Evolutionary conservation across 169 alveolate species (phyloP).

Genomic region (Plasmodium cynomolgi): DNA sequence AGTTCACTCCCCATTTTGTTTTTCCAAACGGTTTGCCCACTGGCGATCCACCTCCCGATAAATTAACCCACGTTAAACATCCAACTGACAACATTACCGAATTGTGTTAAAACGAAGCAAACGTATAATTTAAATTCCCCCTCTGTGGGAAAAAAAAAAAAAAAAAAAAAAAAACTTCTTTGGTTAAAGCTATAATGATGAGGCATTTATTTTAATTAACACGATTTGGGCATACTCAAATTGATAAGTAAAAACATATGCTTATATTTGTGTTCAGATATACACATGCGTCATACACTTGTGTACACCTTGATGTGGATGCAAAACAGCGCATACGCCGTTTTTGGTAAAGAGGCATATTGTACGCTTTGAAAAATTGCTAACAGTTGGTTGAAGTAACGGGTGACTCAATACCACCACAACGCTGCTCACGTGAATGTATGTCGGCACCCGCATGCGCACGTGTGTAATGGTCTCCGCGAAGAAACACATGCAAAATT

Average conservation of each 20-base stretch:
- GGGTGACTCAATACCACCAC: background rate
- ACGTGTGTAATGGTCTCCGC: background rate
- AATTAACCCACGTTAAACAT: background rate
- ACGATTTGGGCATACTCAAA: background rate
- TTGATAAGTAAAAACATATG: background rate
- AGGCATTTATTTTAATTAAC: background rate
- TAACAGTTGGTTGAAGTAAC: background rate
- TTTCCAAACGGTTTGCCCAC: background rate
- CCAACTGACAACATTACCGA: background rate
- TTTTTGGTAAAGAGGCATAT: background rate
- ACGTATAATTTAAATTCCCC: background rate
- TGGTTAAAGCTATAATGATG: background rate
- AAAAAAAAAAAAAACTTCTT: background rate
- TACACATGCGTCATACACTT: background rate
- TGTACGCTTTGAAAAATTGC: background rate
- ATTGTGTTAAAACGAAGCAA: background rate
- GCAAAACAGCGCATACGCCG: background rate
- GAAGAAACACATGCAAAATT: background rate
- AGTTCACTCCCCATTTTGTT: background rate
- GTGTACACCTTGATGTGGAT: background rate
- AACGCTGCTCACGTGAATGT: background rate
- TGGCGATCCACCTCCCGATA: background rate
- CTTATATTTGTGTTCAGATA: background rate
- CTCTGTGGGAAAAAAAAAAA: background rate
- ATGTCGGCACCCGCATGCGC: background rate